phyloP scores from a whole-genome alignment of 1,284 basidiomycete species.

The Ganoderma lingzhi region DNA sequence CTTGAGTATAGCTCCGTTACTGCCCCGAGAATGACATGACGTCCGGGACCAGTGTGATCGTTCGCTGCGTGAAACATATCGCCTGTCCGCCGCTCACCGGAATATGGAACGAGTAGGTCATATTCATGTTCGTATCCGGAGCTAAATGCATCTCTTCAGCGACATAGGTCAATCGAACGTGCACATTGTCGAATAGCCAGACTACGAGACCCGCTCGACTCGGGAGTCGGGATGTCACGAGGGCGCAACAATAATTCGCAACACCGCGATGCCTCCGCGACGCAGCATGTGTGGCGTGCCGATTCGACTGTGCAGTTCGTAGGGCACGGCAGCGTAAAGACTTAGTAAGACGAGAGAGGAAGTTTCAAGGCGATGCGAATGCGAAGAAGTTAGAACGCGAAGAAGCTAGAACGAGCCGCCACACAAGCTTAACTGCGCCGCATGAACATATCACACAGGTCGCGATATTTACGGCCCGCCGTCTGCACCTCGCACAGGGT shows the following conservation, averaged over 20 bases:
- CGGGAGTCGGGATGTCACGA: background rate
- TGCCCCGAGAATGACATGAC: background rate
- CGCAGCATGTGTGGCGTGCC: conserved; percentile 1
- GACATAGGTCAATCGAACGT: background rate
- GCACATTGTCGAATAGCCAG: background rate
- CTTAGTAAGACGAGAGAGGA: background rate
- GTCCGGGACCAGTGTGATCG: background rate
- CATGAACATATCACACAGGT: background rate
- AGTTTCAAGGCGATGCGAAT: conserved; percentile 1
- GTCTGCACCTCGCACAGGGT: background rate
- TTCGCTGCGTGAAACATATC: background rate
- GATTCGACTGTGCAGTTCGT: background rate
- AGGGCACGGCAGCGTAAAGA: background rate
- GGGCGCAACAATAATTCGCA: background rate
- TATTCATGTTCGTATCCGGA: background rate
- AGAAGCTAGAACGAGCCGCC: background rate
- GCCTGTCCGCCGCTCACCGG: conserved; percentile 2
- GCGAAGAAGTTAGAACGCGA: background rate
- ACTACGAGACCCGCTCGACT: conserved; percentile 3
- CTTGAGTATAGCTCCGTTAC: conserved; percentile 8
- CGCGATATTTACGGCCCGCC: background rate
- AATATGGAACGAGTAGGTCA: background rate
- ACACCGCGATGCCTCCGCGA: background rate
- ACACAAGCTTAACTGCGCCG: conserved; percentile 5
- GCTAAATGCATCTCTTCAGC: background rate